Base-by-base conservation (phyloP, 2,329 filamentous ascomycete species). In the Arthrobotrys conoides region DNA sequence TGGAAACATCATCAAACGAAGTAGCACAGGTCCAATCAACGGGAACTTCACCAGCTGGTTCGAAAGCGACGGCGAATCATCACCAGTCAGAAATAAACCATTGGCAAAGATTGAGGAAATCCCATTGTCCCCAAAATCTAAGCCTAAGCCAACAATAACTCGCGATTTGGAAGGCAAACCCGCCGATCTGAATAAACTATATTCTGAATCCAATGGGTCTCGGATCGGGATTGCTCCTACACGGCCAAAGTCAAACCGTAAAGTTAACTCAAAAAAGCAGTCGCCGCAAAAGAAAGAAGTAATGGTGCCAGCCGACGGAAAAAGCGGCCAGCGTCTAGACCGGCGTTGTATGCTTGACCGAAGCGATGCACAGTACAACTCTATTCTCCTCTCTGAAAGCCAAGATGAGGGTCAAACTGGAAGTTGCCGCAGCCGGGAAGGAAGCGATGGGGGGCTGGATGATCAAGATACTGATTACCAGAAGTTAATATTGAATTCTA, bases 41-140 rank as follows among this genome's bases (percentile, higher is more conserved):
- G 30, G 49, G 6, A 53, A 27, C 36, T 64, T 49, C 22, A 77
- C 49, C 3, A 71, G 66, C 30, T 77, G 73, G 73, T 67, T 71
- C n/a, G 73, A 77, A 38, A 71, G 73, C 67, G 73, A 77, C 66
- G 51, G 59, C 30, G 66, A 71, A 61, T 36, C 46, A 18, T 71
- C 72, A 59, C 66, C 66, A 14, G 4, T 27, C 36, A 46, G 12
- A 9, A 65, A 36, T 18, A 48, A 41, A 12, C 51, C 61, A 36
- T 33, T 68, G 44, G 41, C 71, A n/a, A 71, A 44, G 27, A 71
- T 69, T 20, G 66, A 69, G 38, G 66, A 69, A 59, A 51, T 30
- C 27, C 27, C 44, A 4, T 33, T 68, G 30, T 68, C 64, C 24
- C 64, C 64, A 18, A 68, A 55, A 33, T 68, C 64, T 14, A 65